These are phyloP conservation scores for Kitagawia praeruptora DNA, from an alignment of 129 eudicot species.

Conservation along the genomic window DNA sequence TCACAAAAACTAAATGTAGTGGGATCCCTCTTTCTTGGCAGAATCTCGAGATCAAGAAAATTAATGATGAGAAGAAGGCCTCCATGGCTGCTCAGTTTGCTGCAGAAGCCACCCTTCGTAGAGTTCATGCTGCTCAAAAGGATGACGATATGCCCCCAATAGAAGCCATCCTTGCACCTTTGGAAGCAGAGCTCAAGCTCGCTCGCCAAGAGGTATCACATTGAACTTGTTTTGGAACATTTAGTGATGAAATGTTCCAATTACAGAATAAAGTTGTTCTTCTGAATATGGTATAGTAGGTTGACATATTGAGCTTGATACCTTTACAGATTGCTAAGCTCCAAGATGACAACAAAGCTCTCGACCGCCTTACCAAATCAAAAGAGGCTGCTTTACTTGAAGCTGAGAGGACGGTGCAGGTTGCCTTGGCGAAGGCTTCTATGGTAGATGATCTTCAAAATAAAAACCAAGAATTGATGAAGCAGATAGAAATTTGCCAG, in stretches of 20 bases:
- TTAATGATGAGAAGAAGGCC: constrained; percentile 91
- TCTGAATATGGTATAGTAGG: constrained; percentile 13
- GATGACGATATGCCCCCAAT: constrained; percentile 99
- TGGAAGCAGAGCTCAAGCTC: constrained; percentile 91
- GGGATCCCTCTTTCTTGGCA: constrained; percentile 21
- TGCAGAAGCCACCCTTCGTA: constrained; percentile 85
- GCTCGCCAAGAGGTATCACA: constrained; percentile 64
- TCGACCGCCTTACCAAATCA: constrained; percentile 85
- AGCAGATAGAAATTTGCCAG: constrained; percentile 97
- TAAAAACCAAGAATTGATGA: constrained; percentile 91
- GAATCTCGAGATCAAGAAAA: constrained; percentile 88
- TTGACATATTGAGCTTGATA: neutral
- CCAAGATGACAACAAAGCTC: constrained; percentile 90
- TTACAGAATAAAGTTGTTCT: neutral
- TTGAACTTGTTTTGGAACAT: constrained; percentile 7
- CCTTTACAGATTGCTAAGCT: constrained; percentile 69
- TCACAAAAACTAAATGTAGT: constrained; percentile 4
- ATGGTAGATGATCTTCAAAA: constrained; percentile 94
- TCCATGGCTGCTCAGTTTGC: constrained; percentile 98
- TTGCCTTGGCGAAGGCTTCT: constrained; percentile 88
- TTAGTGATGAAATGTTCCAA: constrained; percentile 1
- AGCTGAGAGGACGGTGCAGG: constrained; percentile 92
- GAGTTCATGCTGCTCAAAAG: constrained; percentile 97
- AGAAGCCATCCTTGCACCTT: constrained; percentile 84
- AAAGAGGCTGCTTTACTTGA: constrained; percentile 97